Base-by-base conservation (phyloP, 441 rosid genomes). In the Croton laevigatus region DNA sequence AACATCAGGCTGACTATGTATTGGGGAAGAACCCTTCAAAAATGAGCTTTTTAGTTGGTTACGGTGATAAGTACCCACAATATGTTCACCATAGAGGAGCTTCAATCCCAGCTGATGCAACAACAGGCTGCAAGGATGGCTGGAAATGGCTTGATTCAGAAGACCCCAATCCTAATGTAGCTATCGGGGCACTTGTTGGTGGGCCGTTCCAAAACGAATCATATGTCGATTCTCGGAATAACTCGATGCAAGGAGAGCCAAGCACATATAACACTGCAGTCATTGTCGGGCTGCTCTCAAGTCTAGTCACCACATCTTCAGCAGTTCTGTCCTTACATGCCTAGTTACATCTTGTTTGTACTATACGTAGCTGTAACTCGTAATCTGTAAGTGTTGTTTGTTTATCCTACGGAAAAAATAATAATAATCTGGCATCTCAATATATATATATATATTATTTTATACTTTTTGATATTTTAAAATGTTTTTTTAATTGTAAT, bases 61-160 rank as follows among this genome's bases (percentile, higher is more conserved):
- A 93, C 10, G 97, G 99, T 19, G 89, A 93, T 42, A 88, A 88
- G 45, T 95, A 82, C 73, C 99, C 98, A 20, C 68, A 85, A 69
- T 83, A 71, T 44, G 90, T 93, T 73, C 99, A 95, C 86, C 99
- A 95, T 48, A 88, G 99, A 74, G 99, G 99, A 65, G 97, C 99
- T 77, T 93, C 99, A 5, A 93, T 95, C 38, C 99, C 99, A 0
- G 82, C 70, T 0, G 87, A 88, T 72, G 97, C 91, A 70, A 81
- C 74, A 3, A 84, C 95, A 0, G 87, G 91, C 42, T 95, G 99
- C 84, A 78, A 65, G 2, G 87, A 88, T 53, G 99, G 99, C 53
- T 88, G 90, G 81, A 69, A 81, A 80, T 95, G 92, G 90, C 95
- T 89, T 3, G 72, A 83, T 5, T 82, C 93, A 6, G 74, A 84